Percentiles rank a stretch among this genome's conserved stretches.
Evolutionary conservation across 139 green algal genomes (phyloP).

Genomic region (Tetraselmis striata): DNA sequence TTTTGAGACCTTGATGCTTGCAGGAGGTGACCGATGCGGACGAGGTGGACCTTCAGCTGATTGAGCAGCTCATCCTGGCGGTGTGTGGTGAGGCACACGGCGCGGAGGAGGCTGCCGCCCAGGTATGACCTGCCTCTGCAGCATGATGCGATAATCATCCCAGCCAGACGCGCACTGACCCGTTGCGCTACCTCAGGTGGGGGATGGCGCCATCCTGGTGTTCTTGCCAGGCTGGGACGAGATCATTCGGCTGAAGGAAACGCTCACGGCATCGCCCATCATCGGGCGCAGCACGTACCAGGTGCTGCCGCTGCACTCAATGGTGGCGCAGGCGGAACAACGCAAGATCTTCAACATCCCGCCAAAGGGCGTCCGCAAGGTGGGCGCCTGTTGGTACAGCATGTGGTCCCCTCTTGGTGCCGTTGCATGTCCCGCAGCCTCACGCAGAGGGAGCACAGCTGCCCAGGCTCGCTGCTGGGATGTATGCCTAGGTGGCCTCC

Average conservation of each 20-base stretch:
- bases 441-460: too few species aligned
- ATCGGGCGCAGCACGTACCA: constrained; percentile 22
- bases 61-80: constrained; percentile 33
- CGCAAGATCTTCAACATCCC: constrained; percentile 56
- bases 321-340: constrained; percentile 62
- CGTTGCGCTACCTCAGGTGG: too few species aligned
- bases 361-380: constrained; percentile 54
- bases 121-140: too few species aligned
- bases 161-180: too few species aligned
- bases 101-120: neutral
- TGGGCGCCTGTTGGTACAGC: neutral
- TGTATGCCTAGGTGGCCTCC: too few species aligned
- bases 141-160: too few species aligned
- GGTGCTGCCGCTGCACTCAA: constrained; percentile 70
- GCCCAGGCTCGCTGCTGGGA: too few species aligned
- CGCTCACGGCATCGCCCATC: constrained; percentile 27
- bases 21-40: constrained; percentile 39
- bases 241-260: constrained; percentile 65
- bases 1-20: too few species aligned
- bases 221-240: constrained; percentile 85
- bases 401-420: neutral
- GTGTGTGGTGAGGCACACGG: constrained; percentile 29
- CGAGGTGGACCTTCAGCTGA: constrained; percentile 49
- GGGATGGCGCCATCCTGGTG: constrained; percentile 64
- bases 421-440: too few species aligned